Evolutionary conservation across 2,329 filamentous ascomycete species (phyloP).

Genomic region (Trichoderma endophyticum): DNA sequence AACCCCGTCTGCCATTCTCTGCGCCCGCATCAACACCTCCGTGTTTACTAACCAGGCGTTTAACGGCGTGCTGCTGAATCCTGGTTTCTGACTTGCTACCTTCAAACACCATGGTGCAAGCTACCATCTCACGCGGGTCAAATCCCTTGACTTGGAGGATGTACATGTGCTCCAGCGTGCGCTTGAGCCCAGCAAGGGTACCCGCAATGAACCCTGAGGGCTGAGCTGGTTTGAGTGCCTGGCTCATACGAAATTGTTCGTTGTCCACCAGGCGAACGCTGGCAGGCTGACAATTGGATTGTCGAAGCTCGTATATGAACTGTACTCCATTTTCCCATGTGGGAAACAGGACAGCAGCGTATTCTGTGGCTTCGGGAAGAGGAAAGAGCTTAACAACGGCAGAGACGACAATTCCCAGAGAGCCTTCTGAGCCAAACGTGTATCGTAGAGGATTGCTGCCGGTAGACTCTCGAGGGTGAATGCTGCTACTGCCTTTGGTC

Average conservation of each 20-base stretch:
- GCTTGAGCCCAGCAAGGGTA: neutral
- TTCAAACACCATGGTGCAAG: neutral
- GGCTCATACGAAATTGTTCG: slow-evolving; percentile 4
- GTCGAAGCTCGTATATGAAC: slow-evolving; percentile 5
- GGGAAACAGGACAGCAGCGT: neutral
- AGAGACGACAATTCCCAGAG: neutral
- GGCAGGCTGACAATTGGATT: neutral
- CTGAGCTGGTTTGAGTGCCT: neutral
- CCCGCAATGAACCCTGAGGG: neutral
- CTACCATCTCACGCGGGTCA: neutral
- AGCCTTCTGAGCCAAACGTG: slow-evolving; percentile 5
- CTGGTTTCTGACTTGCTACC: neutral
- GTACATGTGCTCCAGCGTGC: neutral
- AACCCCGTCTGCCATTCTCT: slow-evolving; percentile 8
- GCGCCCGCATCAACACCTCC: slow-evolving; percentile 1
- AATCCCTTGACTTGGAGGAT: neutral
- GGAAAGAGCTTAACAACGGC: neutral
- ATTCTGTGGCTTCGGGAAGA: neutral
- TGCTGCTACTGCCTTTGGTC: neutral
- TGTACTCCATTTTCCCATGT: neutral
- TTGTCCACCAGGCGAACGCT: slow-evolving; percentile 9
- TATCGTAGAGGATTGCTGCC: neutral
- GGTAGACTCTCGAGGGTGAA: neutral
- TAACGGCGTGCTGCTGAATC: neutral
- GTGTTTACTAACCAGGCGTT: neutral